A percentile compares a stretch with the other conserved stretches of the same genome.
These are phyloP conservation scores for Suillus placidus DNA, from an alignment of 768 basidiomycete genomes.

Conservation along the genomic window DNA sequence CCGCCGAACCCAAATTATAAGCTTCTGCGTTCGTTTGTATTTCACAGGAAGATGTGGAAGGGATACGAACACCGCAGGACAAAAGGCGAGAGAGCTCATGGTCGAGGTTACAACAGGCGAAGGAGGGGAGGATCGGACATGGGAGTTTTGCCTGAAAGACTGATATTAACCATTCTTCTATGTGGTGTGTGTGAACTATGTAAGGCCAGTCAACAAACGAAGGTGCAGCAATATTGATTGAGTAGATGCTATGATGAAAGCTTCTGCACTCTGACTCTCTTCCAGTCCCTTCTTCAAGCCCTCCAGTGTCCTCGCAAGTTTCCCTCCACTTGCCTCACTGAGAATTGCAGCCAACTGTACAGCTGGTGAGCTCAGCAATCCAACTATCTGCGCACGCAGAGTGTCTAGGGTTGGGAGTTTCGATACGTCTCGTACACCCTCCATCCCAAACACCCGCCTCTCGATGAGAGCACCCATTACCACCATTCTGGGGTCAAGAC, in stretches of 20 bases:
- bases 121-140: conserved; percentile 81
- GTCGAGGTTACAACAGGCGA: conserved; percentile 67
- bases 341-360: conserved; percentile 73
- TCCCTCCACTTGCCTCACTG: conserved; percentile 68
- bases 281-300: conserved; percentile 72
- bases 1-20: conserved; percentile 67
- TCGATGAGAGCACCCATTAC: conserved; percentile 84
- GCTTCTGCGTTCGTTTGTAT: conserved; percentile 78
- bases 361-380: conserved; percentile 75
- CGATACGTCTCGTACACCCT: conserved; percentile 62
- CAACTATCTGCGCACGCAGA: conserved; percentile 81
- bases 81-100: conserved; percentile 76
- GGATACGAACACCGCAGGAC: conserved; percentile 97
- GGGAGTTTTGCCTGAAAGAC: conserved; percentile 74
- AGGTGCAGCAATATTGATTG: not conserved
- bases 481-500: conserved; percentile 64
- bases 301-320: conserved; percentile 70
- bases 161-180: conserved; percentile 13
- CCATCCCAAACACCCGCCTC: conserved; percentile 64
- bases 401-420: conserved; percentile 79
- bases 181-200: conserved; percentile 5
- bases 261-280: conserved; percentile 39
- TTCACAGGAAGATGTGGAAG: conserved; percentile 68
- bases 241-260: conserved; percentile 24
- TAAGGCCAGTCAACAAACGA: conserved; percentile 11